Conservation (phyloP, 768 basidiomycete species). For the Lentinula lateritia region DNA sequence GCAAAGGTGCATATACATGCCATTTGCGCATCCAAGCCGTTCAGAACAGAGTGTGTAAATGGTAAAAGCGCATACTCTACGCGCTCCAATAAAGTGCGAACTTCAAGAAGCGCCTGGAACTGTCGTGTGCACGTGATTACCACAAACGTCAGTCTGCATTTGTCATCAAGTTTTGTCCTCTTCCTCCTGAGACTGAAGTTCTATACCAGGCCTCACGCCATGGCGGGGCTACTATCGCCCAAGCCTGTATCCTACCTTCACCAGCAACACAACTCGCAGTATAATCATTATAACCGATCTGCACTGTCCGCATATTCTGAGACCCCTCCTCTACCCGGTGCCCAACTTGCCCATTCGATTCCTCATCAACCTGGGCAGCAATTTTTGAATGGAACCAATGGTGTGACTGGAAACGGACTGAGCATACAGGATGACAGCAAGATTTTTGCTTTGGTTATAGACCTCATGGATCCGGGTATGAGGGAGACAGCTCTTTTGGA, state of each 20-base stretch:
- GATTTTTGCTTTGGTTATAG: slow-evolving; percentile 87
- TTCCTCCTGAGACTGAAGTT: neutral
- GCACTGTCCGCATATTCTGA: slow-evolving; percentile 53
- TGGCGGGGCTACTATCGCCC: slow-evolving; percentile 62
- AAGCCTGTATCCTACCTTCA: slow-evolving; percentile 62
- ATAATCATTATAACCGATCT: slow-evolving; percentile 37
- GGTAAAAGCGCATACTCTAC: no score
- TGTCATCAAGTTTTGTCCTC: neutral
- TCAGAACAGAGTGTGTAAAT: neutral
- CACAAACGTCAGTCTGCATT: neutral
- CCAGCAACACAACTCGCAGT: slow-evolving; percentile 41
- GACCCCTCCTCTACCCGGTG: slow-evolving; percentile 52
- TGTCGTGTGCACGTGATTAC: neutral
- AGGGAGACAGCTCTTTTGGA: slow-evolving; percentile 90
- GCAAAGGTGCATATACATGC: neutral
- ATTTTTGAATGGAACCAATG: slow-evolving; percentile 25
- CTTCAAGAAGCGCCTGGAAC: no score
- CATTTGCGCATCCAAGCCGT: neutral
- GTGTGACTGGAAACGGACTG: slow-evolving; percentile 9
- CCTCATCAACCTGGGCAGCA: slow-evolving; percentile 41
- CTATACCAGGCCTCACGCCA: slow-evolving; percentile 17
- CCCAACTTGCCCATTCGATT: slow-evolving; percentile 52
- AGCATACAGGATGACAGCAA: slow-evolving; percentile 56
- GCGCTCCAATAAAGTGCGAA: no score
- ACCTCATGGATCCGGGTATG: slow-evolving; percentile 75